Evolutionary conservation across 75 land plant genomes (phyloP), one percentile per base, ranked within the genome.

Genomic region (Azolla pinnata): DNA sequence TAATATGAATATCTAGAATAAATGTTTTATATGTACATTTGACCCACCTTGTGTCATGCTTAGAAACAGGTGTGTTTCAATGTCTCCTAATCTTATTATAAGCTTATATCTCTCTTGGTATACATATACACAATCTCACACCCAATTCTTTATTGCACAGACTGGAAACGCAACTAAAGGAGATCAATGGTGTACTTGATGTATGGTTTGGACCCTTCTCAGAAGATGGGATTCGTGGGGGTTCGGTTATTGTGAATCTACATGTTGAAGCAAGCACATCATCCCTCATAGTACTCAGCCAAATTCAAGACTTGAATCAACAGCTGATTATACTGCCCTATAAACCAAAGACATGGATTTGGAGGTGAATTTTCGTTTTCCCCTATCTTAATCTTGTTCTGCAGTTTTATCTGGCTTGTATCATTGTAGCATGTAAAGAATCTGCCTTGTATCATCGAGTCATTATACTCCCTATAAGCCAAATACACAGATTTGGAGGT

Each of bases 191-290:
- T 26, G 64, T 72, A 21, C 40, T 60, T 7, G 51, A 66, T 60
- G 42, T 40, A 18, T 66, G 75, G 75, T 20, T 66, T 28, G 71
- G 75, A 27, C 62, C 50, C n/a, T 21, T 60, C 30, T 51, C 30
- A 23, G 69, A 65, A 38, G 75, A 70, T 25, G 75, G 75, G 14
- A 33, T 56, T 7, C 48, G 75, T 47, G 75, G 75, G 55, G 69
- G 75, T 16, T 65, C 53, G 26, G 75, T 66, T 24, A 65, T 31
- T 2, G 52, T 60, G 18, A 72, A 72, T 29, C 31, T 66, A 57
- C 64, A 72, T 42, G 63, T 72, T n/a, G 57, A 66, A 34, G 67
- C 44, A 23, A 62, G 67, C 10, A 25, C 45, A 14, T 1, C 75
- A 4, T n/a, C 67, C 3, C 21, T 35, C 27, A 21, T 29, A 21